These are phyloP conservation scores for Apiospora arundinis DNA, from an alignment of 2,329 filamentous ascomycete genomes.

Conservation along the genomic window DNA sequence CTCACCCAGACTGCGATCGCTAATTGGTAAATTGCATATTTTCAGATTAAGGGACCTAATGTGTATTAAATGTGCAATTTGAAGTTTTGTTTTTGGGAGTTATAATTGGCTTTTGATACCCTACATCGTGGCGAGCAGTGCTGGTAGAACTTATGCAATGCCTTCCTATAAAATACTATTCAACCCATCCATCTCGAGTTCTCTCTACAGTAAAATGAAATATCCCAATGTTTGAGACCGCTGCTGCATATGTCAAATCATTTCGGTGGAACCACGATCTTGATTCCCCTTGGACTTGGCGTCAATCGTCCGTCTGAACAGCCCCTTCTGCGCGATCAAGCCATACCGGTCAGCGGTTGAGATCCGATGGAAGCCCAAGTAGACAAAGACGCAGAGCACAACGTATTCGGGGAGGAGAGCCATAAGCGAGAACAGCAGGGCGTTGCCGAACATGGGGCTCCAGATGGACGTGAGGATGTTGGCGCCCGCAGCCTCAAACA, in stretches of 20 bases:
- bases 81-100: neutral
- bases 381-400: slow-evolving; percentile 23
- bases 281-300: neutral
- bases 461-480: slow-evolving; percentile 22
- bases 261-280: neutral
- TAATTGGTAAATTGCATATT: neutral
- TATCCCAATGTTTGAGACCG: neutral
- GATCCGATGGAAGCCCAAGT: slow-evolving; percentile 21
- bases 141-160: neutral
- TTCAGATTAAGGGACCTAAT: too few species aligned
- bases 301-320: neutral
- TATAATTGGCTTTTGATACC: neutral
- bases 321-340: neutral
- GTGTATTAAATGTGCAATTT: neutral
- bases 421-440: slow-evolving; percentile 24
- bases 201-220: neutral
- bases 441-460: slow-evolving; percentile 26
- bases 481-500: slow-evolving; percentile 15
- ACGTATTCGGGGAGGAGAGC: slow-evolving; percentile 27
- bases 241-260: neutral
- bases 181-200: neutral
- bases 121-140: neutral
- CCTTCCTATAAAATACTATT: neutral
- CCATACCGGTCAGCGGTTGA: neutral
- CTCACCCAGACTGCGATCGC: too few species aligned